Percentiles rank a stretch among this genome's conserved stretches.
phyloP scores from a whole-genome alignment of 331 rosid genomes.

The Acacia concinna region DNA sequence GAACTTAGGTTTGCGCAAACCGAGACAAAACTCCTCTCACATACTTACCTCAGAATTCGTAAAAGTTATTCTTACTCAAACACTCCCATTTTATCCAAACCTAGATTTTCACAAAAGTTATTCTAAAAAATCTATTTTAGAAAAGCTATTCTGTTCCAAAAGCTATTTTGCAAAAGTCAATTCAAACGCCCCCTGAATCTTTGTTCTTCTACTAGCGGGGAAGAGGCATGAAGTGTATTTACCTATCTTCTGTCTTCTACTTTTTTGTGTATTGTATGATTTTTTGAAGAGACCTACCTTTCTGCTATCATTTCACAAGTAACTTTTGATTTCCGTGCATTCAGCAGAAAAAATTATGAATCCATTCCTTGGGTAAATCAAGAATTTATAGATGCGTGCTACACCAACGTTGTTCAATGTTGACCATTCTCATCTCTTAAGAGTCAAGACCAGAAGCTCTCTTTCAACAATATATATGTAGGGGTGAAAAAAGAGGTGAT shows the following conservation, averaged over 20 bases:
- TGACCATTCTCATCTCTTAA: conserved; percentile 17
- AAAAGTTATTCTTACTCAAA: too few relatives aligned
- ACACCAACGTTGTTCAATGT: neutral
- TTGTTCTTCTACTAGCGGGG: neutral
- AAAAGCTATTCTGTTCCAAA: too few relatives aligned
- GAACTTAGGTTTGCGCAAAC: too few relatives aligned
- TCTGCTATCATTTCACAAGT: conserved; percentile 6
- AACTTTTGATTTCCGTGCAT: neutral
- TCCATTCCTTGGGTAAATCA: neutral
- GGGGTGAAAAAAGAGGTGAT: neutral
- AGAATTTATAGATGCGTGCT: neutral
- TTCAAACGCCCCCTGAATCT: too few relatives aligned
- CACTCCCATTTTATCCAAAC: too few relatives aligned
- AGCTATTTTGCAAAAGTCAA: too few relatives aligned
- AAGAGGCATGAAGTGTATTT: neutral
- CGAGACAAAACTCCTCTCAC: too few relatives aligned
- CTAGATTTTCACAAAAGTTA: too few relatives aligned
- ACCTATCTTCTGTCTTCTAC: neutral
- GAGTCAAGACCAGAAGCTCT: conserved; percentile 18
- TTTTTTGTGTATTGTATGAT: neutral
- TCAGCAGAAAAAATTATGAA: conserved; percentile 25
- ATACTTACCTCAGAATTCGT: too few relatives aligned
- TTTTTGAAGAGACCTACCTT: neutral
- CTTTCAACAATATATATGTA: conserved; percentile 12
- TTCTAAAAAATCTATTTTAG: too few relatives aligned